Base-by-base conservation (phyloP, 352 stramenopile genomes). In the Globisporangium emineosum region DNA sequence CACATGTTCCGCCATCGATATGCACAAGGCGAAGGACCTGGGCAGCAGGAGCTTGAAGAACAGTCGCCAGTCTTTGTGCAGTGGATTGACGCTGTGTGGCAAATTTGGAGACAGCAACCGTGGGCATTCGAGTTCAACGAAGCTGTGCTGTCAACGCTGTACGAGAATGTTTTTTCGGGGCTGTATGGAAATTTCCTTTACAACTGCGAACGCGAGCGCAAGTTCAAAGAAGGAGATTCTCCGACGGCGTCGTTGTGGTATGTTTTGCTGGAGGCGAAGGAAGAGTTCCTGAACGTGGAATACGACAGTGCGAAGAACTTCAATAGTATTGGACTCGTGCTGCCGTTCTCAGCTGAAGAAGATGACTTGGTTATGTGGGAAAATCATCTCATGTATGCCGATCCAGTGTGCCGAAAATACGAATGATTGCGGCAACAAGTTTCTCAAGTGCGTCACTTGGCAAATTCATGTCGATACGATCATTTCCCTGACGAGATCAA, bases 51-150 rank as follows among this genome's bases (percentile, higher is more conserved):
- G 65, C 86, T 99, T 32, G 94, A 98, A 64, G 94, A 99, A 71
- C 88, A 98, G 57, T 99, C 97, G 47, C 98, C 98, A 1, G 96
- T 99, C 30, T 99, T 99, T 76, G 72, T 99, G 25, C 97, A 99
- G 77, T 99, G 98, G 83, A 69, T 99, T 33, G 98, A 99, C 84
- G 97, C 93, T 49, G 86, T 99, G 42, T 99, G 94, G 83, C 97
- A 99, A 79, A 81, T 99, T 45, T 93, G 98, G 67, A 83, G 95
- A 40, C 97, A 99, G 67, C 98, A 97, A 67, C 92, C 97, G 9
- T 95, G 96, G 71, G 93, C 87, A 30, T 99, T 99, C 69, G 97
- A 99, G 78, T 99, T 99, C 79, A 99, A 98, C 64, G 86, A 97
- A 66, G 72, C 60, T 9, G 67, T 98, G 37, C 76, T 99, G 6